phyloP scores from a whole-genome alignment of 345 rosid genomes.

The Hypericum androsaemum region DNA sequence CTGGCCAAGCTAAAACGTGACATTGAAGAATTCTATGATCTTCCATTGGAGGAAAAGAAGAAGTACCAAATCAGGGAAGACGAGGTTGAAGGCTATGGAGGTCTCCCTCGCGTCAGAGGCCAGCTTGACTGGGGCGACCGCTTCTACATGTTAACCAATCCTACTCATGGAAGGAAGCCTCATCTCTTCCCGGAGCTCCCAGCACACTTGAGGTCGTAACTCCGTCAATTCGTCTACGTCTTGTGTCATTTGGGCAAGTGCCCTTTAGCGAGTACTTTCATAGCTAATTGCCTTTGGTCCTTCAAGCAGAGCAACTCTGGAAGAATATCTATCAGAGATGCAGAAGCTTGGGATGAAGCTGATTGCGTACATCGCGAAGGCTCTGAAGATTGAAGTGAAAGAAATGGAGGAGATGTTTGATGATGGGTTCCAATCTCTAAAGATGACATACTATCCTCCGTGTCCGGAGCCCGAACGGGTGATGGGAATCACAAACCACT shows the following conservation, averaged over 20 bases:
- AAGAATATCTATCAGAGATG: conserved; percentile 18
- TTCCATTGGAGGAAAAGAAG: too few species aligned
- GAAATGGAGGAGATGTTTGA: conserved; percentile 27
- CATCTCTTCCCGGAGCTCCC: conserved; percentile 37
- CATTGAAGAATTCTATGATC: too few species aligned
- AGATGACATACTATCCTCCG: conserved; percentile 25
- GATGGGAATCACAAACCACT: conserved; percentile 12
- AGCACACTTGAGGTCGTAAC: conserved; percentile 27
- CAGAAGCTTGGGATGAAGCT: conserved; percentile 25
- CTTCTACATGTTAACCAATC: conserved; percentile 16
- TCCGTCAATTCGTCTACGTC: too few species aligned
- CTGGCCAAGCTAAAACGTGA: conserved; percentile 12
- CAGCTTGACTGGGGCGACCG: conserved; percentile 21
- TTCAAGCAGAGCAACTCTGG: conserved; percentile 19
- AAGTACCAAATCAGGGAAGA: too few species aligned
- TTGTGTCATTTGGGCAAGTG: too few species aligned
- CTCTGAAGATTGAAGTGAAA: conserved; percentile 12
- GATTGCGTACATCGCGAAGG: conserved; percentile 12
- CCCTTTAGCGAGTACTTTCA: too few species aligned
- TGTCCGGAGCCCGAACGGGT: conserved; percentile 16
- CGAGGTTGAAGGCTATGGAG: too few species aligned
- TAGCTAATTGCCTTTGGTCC: not conserved
- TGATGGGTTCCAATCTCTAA: conserved; percentile 25
- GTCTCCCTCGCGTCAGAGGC: too few species aligned
- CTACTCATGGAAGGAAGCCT: conserved; percentile 18